Evolutionary conservation across 352 stramenopile species (phyloP).

Genomic region (Phytophthora rubi): DNA sequence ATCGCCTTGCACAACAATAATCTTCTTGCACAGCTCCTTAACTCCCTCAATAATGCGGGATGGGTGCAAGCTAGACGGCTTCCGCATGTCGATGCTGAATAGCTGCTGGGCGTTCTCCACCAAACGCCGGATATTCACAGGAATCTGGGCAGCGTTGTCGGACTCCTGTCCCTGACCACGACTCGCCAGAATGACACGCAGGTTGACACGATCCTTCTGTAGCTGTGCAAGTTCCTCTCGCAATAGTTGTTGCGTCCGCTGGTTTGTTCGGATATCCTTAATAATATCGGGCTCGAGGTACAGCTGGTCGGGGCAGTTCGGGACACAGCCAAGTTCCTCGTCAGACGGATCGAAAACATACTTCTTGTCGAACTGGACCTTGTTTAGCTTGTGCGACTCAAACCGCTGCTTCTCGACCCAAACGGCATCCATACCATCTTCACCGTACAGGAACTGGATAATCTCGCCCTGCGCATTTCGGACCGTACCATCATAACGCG

Average conservation of each 20-base stretch:
- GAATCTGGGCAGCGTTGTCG: constrained; percentile 90
- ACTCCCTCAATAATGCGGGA: constrained; percentile 91
- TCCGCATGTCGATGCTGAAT: constrained; percentile 93
- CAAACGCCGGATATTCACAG: constrained; percentile 94
- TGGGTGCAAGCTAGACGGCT: constrained; percentile 94
- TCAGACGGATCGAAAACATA: constrained; percentile 95
- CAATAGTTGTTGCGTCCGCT: constrained; percentile 93
- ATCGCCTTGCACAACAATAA: constrained; percentile 96
- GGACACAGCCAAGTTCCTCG: constrained; percentile 92
- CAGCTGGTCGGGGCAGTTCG: constrained; percentile 83
- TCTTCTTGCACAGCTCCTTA: constrained; percentile 92
- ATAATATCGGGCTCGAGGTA: constrained; percentile 90
- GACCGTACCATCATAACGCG: constrained; percentile 99
- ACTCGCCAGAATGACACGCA: constrained; percentile 96
- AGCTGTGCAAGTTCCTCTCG: constrained; percentile 95
- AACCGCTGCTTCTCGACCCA: constrained; percentile 99
- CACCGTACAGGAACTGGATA: constrained; percentile 92
- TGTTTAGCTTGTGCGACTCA: constrained; percentile 90
- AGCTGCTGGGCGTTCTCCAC: constrained; percentile 97
- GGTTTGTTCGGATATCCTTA: constrained; percentile 93
- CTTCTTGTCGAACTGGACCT: constrained; percentile 93
- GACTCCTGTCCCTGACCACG: constrained; percentile 94
- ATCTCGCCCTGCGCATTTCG: constrained; percentile 93
- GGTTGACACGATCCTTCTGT: constrained; percentile 93
- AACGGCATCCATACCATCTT: constrained; percentile 99